Percentiles rank a stretch among this genome's conserved stretches.
phyloP scores from a whole-genome alignment of 352 stramenopile species.

The Phytophthora sansomeana region DNA sequence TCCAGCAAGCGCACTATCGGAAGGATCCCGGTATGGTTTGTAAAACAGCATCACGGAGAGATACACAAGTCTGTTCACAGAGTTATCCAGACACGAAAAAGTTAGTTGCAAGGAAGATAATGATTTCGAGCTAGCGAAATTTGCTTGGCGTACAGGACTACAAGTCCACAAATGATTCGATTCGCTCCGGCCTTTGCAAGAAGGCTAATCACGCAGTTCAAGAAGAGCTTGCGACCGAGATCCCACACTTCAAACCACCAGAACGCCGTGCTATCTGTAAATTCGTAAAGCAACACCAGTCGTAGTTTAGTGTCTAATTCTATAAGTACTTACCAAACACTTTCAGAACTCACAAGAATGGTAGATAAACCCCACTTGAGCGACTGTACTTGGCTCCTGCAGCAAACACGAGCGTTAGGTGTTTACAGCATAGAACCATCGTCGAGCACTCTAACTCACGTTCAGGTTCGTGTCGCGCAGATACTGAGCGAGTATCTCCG shows the following conservation, averaged over 20 bases:
- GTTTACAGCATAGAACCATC: background rate
- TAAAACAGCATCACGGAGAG: conserved; percentile 79
- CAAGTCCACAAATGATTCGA: conserved; percentile 71
- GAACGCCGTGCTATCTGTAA: conserved; percentile 59
- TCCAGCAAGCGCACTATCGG: conserved; percentile 68
- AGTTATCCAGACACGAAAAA: background rate
- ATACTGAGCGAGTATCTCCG: conserved; percentile 61
- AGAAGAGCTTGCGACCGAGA: conserved; percentile 70
- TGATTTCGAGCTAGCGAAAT: background rate
- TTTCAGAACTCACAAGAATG: conserved; percentile 63
- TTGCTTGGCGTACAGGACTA: conserved; percentile 61
- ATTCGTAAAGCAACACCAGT: background rate
- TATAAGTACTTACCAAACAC: too few relatives aligned
- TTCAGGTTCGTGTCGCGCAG: conserved; percentile 64
- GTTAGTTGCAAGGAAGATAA: background rate
- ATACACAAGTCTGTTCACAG: conserved; percentile 62
- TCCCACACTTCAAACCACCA: conserved; percentile 89
- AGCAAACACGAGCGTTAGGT: background rate
- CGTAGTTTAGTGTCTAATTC: background rate
- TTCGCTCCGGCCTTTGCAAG: conserved; percentile 71
- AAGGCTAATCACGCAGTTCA: conserved; percentile 74
- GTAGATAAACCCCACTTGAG: conserved; percentile 85
- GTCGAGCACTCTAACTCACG: conserved; percentile 16
- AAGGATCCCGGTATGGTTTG: conserved; percentile 68
- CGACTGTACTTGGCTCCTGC: conserved; percentile 75